These are phyloP conservation scores for Stentor roeselii DNA, from an alignment of 73 alveolate species.

Conservation along the genomic window DNA sequence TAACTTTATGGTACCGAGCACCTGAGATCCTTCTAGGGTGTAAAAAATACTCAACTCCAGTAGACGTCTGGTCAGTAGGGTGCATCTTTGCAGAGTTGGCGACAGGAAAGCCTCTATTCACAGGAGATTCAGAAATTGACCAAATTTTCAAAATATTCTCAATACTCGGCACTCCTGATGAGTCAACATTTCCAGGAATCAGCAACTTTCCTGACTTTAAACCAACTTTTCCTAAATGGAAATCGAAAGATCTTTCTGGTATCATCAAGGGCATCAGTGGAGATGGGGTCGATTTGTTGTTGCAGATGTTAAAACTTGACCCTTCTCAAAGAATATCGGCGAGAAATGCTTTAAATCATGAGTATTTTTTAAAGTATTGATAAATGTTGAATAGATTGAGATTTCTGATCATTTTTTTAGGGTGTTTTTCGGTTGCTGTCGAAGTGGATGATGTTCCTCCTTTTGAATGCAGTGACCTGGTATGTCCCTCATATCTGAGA, in stretches of 20 bases:
- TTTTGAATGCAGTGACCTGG: no score
- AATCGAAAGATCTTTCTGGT: conserved; percentile 48
- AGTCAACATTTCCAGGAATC: conserved; percentile 52
- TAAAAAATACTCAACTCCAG: conserved; percentile 81
- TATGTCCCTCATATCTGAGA: no score
- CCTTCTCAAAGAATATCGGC: conserved; percentile 91
- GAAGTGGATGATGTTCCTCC: no score
- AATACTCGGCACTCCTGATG: conserved; percentile 92
- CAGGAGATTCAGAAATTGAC: conserved; percentile 92
- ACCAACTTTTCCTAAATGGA: conserved; percentile 78
- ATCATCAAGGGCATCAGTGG: conserved; percentile 66
- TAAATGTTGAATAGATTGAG: conserved; percentile 43
- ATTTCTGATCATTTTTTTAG: no score
- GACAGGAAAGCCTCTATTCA: conserved; percentile 82
- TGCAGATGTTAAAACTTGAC: conserved; percentile 80
- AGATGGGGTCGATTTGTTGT: conserved; percentile 80
- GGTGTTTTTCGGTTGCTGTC: no score
- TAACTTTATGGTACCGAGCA: conserved; percentile 95
- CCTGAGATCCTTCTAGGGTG: conserved; percentile 89
- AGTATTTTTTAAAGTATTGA: conserved; percentile 89
- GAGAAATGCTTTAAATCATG: conserved; percentile 88
- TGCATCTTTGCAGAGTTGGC: conserved; percentile 96
- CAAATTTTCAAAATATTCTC: conserved; percentile 78
- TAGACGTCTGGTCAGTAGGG: conserved; percentile 98
- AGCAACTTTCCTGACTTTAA: conserved; percentile 73